Conservation (phyloP, 257 asterid species). For the Verbena officinalis region DNA sequence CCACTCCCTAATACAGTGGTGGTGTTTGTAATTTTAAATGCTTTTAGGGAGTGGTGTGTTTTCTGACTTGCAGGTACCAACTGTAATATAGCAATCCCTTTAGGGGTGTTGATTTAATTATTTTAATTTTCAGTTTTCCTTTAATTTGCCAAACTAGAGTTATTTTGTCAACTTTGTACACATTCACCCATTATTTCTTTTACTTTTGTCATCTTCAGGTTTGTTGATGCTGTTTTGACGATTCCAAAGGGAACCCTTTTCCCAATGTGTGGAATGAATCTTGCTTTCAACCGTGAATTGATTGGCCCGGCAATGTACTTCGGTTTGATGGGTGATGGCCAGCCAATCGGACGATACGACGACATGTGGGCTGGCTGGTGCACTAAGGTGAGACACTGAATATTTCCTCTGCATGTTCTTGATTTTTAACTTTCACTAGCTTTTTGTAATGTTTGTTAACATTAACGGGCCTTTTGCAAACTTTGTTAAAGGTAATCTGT, state of each 20-base stretch:
- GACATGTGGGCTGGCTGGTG: slow-evolving; percentile 65
- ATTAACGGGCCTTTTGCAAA: neutral
- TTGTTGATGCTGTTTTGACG: slow-evolving; percentile 49
- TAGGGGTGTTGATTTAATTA: no score
- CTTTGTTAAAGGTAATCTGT: slow-evolving; percentile 38
- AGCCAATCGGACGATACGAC: slow-evolving; percentile 52
- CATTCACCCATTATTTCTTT: no score
- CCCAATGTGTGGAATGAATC: slow-evolving; percentile 58
- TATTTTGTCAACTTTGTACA: no score
- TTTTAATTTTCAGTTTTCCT: no score
- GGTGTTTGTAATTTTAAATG: no score
- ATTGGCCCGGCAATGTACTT: slow-evolving; percentile 57
- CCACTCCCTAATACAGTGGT: no score
- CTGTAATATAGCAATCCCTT: no score
- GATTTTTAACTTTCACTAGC: neutral
- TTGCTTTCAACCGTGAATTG: slow-evolving; percentile 46
- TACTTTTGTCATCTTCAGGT: slow-evolving; percentile 26
- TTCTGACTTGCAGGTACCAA: no score
- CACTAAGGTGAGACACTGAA: slow-evolving; percentile 35
- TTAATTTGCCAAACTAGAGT: no score
- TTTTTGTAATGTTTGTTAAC: no score
- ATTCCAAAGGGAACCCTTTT: slow-evolving; percentile 49
- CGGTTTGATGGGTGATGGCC: slow-evolving; percentile 58
- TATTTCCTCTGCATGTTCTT: neutral
- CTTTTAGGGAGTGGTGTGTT: no score